Evolutionary conservation across 257 asterid genomes (phyloP).

Genomic region (Jacaranda copaia): DNA sequence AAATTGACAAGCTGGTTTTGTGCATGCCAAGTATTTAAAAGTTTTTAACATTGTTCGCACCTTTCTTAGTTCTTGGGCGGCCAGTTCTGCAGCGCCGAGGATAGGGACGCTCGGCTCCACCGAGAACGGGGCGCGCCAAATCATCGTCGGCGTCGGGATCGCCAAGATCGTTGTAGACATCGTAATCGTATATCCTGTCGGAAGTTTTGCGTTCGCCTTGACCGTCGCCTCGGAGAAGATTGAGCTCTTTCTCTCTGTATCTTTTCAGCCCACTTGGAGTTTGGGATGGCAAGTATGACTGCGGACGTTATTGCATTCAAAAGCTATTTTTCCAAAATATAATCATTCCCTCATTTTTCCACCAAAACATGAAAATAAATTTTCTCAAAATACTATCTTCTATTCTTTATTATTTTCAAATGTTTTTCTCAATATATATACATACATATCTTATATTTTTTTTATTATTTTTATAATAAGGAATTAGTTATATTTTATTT

Average conservation of each 20-base stretch:
- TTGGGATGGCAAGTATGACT: constrained; percentile 77
- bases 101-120: constrained; percentile 63
- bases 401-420: no score
- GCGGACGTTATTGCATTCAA: not conserved
- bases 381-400: no score
- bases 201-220: constrained; percentile 52
- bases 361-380: no score
- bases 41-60: constrained; percentile 30
- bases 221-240: constrained; percentile 63
- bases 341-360: no score
- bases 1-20: not conserved
- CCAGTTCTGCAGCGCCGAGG: constrained; percentile 89
- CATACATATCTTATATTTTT: no score
- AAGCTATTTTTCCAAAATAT: not conserved
- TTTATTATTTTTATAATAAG: no score
- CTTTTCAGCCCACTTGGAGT: constrained; percentile 67
- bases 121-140: constrained; percentile 66
- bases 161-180: constrained; percentile 83
- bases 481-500: no score
- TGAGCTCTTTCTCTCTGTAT: constrained; percentile 56
- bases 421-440: no score
- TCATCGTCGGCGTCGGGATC: constrained; percentile 54
- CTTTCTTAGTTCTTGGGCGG: constrained; percentile 54
- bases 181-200: constrained; percentile 79
- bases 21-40: not conserved